Base-by-base conservation (phyloP, 148 eudicot species). In the Spergularia bocconei region DNA sequence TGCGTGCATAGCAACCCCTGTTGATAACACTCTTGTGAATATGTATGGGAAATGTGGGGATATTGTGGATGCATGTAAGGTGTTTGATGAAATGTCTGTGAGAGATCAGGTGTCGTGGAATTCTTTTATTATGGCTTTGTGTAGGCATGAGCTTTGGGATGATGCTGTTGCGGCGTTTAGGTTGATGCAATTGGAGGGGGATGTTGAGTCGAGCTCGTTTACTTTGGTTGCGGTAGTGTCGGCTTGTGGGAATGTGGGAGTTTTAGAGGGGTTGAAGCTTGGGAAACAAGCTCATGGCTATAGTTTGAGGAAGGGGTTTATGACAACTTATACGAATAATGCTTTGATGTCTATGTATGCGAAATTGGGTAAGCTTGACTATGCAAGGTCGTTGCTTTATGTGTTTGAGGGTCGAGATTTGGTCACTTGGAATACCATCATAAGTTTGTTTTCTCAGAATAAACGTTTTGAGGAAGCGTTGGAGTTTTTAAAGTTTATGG, bases 31-130 rank as follows among this genome's bases (percentile, higher is more conserved):
- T 69, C 87, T 93, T 55, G 72, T 91, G 36, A 82, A 84, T 69
- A 52, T 93, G 83, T 91, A 91, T 59, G 97, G 89, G 29, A 86
- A 85, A 76, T 90, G 93, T 63, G 94, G 98, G 12, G 83, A 74
- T 63, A 77, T 87, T 17, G 25, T 72, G 48, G 80, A 85, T 65
- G 91, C 71, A 6, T 36, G 68, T 71, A 91, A 87, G 83, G 84
- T 93, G 88, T 93, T 91, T 63, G 91, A 86, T 69, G 75, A 83
- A 90, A 89, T 93, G 82, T 69, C 86, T 67, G 29, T 82, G 0
- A 88, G 83, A 82, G 91, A 91, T 80, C 87, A 87, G 80, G 95
- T 93, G 67, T 90, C 97, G 29, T 93, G 97, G 98, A 93, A 93
- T 79, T 87, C 98, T 5, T 66, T 87, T 77, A 87, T 93, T 41